Percentiles rank a stretch among this genome's conserved stretches.
These are phyloP conservation scores for Brettanomyces bruxellensis DNA, from an alignment of 805 yeast genomes.

Conservation along the genomic window DNA sequence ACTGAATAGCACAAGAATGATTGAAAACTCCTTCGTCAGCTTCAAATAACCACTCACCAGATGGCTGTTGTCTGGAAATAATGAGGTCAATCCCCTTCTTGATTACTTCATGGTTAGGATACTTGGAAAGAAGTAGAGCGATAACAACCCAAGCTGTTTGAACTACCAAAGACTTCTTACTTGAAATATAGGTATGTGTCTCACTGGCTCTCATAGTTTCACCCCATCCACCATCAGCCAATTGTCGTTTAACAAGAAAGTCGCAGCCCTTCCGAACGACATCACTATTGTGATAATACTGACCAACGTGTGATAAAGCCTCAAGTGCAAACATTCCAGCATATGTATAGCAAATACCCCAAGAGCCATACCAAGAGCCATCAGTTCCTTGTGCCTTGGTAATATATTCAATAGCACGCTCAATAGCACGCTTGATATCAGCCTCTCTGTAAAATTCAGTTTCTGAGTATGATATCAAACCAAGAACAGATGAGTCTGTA, in stretches of 20 bases:
- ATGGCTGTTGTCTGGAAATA: slow-evolving; percentile 52
- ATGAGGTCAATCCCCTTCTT: slow-evolving; percentile 54
- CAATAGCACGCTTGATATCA: slow-evolving; percentile 63
- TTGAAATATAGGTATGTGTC: slow-evolving; percentile 60
- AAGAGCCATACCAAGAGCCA: slow-evolving; percentile 97
- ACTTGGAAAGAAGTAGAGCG: slow-evolving; percentile 70
- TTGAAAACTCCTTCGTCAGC: slow-evolving; percentile 94
- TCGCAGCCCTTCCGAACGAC: slow-evolving; percentile 74
- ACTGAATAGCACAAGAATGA: slow-evolving; percentile 86
- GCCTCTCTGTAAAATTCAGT: slow-evolving; percentile 54
- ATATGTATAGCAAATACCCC: slow-evolving; percentile 96
- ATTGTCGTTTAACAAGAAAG: slow-evolving; percentile 66
- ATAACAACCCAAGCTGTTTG: slow-evolving; percentile 92
- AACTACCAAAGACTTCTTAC: slow-evolving; percentile 55
- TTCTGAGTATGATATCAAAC: slow-evolving; percentile 68
- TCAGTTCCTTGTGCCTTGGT: slow-evolving; percentile 58
- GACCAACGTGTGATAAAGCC: slow-evolving; percentile 68
- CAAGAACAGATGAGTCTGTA: slow-evolving; percentile 90
- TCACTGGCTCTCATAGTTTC: slow-evolving; percentile 91
- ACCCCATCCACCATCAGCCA: slow-evolving; percentile 95
- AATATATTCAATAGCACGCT: slow-evolving; percentile 67
- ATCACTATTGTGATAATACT: slow-evolving; percentile 50
- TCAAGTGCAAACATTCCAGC: slow-evolving; percentile 98
- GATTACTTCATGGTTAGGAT: slow-evolving; percentile 61
- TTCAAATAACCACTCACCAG: slow-evolving; percentile 84